Evolutionary conservation across 1,139 yeast species (phyloP), one percentile per base, ranked within the genome.

Genomic region (Suhomyces wounanorum): DNA sequence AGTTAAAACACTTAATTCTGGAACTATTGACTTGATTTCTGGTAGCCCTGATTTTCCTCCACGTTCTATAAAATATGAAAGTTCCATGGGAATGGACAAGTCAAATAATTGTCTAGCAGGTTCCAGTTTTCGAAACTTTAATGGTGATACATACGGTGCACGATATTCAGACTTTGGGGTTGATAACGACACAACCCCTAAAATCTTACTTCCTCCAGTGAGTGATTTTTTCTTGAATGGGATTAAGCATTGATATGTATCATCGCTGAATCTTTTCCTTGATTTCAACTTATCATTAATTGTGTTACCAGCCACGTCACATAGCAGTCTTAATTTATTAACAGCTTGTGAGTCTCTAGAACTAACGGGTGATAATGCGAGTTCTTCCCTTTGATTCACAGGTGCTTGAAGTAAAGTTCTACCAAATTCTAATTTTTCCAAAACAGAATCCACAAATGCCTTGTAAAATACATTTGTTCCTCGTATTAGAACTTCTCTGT

Each of bases 111-210:
- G 44, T 2, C 45, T 48, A 8, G 57, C 56, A 0, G 18, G 16
- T 2, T 26, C 44, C 5, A 13, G 44, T 0, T 54, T 45, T 37
- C 76, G 58, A 46, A 55, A 72, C 48, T 61, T 63, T 1, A 57
- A 30, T 1, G 81, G 80, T 1, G 78, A 72, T 2, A 68, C 64
- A 53, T 76, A 77, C 7, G 61, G 57, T 2, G 67, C 56, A 9
- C 55, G 54, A 48, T 75, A 73, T 16, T 59, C 61, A 4, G 60
- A 59, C 48, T 73, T 71, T 0, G 78, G 77, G 0, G 78, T 70
- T 3, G 76, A 63, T 23, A 76, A 63, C 2, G 77, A 67, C 0
- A 76, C 52, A 1, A 72, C 57, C 0, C 81, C 81, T 44, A 65
- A 55, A 1, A 66, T 53, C 48, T 70, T 67, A 43, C 71, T 59